Evolutionary conservation across 1,139 yeast genomes (phyloP), one percentile per base, ranked within the genome.

Genomic region (Kodamaea alishanica): DNA sequence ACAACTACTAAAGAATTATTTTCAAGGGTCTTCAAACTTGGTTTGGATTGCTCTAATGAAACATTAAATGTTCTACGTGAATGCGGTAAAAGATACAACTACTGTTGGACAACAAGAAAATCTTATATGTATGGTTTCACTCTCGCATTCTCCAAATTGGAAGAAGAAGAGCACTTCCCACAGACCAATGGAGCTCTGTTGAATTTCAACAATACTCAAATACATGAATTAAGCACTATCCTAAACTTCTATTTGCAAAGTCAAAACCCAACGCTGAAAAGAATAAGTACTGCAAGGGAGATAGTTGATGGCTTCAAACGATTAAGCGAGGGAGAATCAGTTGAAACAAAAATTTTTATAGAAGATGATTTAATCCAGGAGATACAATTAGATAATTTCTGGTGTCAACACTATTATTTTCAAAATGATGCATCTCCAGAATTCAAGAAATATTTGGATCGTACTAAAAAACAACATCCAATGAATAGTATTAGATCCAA

Each of bases 361-460:
- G 51, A 49, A 6, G 39, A 62, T 2, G 47, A 43, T 2, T 38
- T 50, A 4, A 37, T 61, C 1, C 47, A 58, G 5, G 58, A 59
- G 2, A 52, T 72, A 4, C 49, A 46, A 27, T 11, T 46, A 3
- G 46, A 44, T 26, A 41, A 39, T 12, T 48, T 48, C 29, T 48
- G 51, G 51, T 33, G 47, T 15, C 51, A 43, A 32, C 43, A 40
- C 22, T 40, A 40, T 28, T 24, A 28, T 12, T 30, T 34, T 24
- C 36, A 28, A 35, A 33, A 37, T 28, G 30, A 26, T n/a, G 26
- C 27, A 24, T 30, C 33, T 15, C 20, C 26, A 24, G 37, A 29
- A 5, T 26, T 33, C 30, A 32, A 35, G 26, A 24, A n/a, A 7
- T 39, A 35, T 25, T 23, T 39, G 12, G 30, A 26, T 12, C 20